Base-by-base conservation (phyloP, 2,329 filamentous ascomycete species). In the Aspergillus flavus region DNA sequence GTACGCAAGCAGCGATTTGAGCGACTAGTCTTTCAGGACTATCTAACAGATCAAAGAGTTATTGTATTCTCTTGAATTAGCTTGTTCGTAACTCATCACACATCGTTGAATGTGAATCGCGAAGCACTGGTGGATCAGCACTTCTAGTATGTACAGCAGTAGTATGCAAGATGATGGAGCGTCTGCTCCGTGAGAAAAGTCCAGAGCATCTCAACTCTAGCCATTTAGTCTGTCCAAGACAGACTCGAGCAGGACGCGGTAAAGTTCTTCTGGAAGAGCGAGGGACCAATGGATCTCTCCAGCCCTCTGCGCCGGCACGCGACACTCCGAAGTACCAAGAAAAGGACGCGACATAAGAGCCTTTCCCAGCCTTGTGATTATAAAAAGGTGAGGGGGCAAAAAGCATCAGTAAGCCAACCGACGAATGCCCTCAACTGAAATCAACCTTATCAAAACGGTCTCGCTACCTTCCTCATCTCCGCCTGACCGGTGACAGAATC, bases 381-480 rank as follows among this genome's bases (percentile, higher is more conserved):
- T 52, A 32, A 34, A 7, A 4, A 39, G 5, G 19, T 30, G 26
- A 34, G 10, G 6, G 11, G 34, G 30, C 34, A 39, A 14, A 23
- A 55, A 11, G 6, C 52, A 55, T 16, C n/a, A 39, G 11, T 36
- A 21, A 11, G 21, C 4, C 26, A 16, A 55, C 48, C 26, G 19
- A 21, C 30, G 5, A 23, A 52, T 32, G 28, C 34, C 32, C 52
- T 23, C 32, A 50, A 48, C 6, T 6, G 19, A 19, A n/a, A 36
- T 14, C 34, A n/a, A 53, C 2, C 26, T 23, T 3, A 58, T 91
- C 85, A 95, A 73, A 91, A 91, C 30, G 95, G 95, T 81, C 96
- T 95, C 23, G 95, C 95, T 63, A 97, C 95, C 83, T 99, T 99
- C 77, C 95, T 89, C 68, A 81, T 81, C 84, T 98, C 95, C 69